These are phyloP conservation scores for Collybia sp. DNA, from an alignment of 768 basidiomycete genomes.

Conservation along the genomic window DNA sequence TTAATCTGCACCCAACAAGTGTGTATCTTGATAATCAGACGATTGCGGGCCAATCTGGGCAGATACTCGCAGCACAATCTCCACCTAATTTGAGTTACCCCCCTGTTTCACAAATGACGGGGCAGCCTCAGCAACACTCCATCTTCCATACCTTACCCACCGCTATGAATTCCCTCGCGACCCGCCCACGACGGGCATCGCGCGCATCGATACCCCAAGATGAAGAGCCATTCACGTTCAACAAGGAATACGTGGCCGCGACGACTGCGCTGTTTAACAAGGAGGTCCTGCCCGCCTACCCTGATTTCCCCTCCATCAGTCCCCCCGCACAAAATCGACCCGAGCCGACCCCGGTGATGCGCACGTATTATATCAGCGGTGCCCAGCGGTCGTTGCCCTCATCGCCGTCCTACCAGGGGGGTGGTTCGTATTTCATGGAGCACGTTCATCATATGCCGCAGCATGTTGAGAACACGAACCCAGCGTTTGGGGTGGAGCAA, in stretches of 20 bases:
- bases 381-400: background rate
- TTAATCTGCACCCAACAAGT: no score
- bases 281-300: slow-evolving; percentile 30
- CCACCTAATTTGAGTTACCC: background rate
- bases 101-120: background rate
- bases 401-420: background rate
- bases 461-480: background rate
- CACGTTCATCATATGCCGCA: background rate
- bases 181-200: slow-evolving; percentile 9
- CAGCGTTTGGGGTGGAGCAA: no score
- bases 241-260: slow-evolving; percentile 27
- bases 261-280: slow-evolving; percentile 26
- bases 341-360: background rate
- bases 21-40: no score
- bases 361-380: background rate
- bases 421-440: background rate
- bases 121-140: background rate
- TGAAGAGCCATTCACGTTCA: slow-evolving; percentile 31
- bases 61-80: no score
- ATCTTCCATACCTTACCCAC: background rate
- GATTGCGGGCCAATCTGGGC: no score
- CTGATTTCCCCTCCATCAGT: slow-evolving; percentile 18
- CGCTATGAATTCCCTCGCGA: background rate
- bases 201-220: slow-evolving; percentile 17
- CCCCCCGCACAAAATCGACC: slow-evolving; percentile 8